Percentiles rank a stretch among this genome's conserved stretches.
Conservation (phyloP, 225 moss, liverwort and hornwort species). For the Physcomitrium patens region DNA sequence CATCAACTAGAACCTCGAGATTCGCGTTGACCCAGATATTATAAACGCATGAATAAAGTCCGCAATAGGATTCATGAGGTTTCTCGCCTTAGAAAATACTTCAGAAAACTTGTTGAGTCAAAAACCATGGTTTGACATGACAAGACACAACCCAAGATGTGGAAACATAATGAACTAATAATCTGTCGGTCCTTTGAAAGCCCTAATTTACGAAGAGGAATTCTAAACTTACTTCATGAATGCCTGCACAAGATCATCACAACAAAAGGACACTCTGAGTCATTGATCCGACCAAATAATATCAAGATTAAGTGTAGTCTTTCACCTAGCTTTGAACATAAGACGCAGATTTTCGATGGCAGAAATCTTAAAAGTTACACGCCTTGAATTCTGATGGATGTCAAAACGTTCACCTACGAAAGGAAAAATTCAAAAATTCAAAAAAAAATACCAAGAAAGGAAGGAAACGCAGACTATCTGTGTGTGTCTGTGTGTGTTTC, state of each 20-base stretch:
- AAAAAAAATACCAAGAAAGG: not conserved
- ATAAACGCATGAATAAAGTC: not conserved
- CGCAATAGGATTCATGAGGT: not conserved
- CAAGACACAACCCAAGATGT: no score
- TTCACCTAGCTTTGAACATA: no score
- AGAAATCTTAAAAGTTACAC: constrained; percentile 13
- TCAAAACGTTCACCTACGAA: not conserved
- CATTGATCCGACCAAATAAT: not conserved
- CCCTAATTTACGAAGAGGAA: not conserved
- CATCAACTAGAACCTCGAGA: no score
- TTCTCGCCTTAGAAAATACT: not conserved
- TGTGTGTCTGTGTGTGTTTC: no score
- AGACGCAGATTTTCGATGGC: not conserved
- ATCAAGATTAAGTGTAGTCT: no score
- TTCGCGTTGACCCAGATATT: no score
- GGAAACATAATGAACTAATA: not conserved
- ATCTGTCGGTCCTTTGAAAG: not conserved
- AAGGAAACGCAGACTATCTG: no score
- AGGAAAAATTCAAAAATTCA: no score
- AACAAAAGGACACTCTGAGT: constrained; percentile 16
- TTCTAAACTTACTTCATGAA: constrained; percentile 89
- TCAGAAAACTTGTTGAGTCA: not conserved
- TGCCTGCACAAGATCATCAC: constrained; percentile 78
- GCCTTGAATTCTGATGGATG: not conserved
- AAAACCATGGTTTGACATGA: not conserved